Evolutionary conservation across 441 rosid genomes (phyloP).

Genomic region (Kokia cookei): DNA sequence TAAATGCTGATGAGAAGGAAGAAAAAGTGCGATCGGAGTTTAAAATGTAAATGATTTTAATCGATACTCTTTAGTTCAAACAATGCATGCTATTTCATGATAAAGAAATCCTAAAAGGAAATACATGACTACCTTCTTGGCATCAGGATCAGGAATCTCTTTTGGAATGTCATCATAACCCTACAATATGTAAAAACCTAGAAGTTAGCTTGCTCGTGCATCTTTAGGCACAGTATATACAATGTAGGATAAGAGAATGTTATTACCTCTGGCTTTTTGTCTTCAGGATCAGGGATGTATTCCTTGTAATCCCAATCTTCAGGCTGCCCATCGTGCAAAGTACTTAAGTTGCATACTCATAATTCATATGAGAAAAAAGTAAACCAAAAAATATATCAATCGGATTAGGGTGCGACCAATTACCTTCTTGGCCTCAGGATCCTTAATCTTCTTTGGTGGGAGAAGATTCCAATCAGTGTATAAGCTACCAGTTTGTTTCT

Average conservation of each 20-base stretch:
- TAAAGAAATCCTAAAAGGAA: background rate
- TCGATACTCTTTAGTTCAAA: background rate
- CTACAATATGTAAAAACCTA: slow-evolving; percentile 11
- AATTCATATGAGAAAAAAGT: background rate
- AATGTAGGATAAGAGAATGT: background rate
- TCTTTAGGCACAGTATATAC: background rate
- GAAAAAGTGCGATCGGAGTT: too few species aligned
- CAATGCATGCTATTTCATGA: background rate
- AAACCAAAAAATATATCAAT: background rate
- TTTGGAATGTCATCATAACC: slow-evolving; percentile 94
- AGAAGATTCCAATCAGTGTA: slow-evolving; percentile 91
- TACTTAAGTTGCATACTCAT: background rate
- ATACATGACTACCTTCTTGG: slow-evolving; percentile 52
- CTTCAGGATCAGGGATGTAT: slow-evolving; percentile 88
- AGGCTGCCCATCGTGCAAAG: slow-evolving; percentile 45
- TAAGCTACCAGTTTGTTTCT: slow-evolving; percentile 89
- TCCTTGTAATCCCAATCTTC: slow-evolving; percentile 97
- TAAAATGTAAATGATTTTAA: background rate
- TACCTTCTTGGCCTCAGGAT: slow-evolving; percentile 90
- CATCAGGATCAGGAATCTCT: slow-evolving; percentile 82
- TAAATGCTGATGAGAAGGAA: too few species aligned
- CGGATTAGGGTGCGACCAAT: background rate
- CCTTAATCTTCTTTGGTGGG: slow-evolving; percentile 80
- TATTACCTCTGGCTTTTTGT: slow-evolving; percentile 75
- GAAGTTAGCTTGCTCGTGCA: background rate